These are phyloP conservation scores for Mallotus nudiflorus DNA, from an alignment of 345 rosid species.

Conservation along the genomic window DNA sequence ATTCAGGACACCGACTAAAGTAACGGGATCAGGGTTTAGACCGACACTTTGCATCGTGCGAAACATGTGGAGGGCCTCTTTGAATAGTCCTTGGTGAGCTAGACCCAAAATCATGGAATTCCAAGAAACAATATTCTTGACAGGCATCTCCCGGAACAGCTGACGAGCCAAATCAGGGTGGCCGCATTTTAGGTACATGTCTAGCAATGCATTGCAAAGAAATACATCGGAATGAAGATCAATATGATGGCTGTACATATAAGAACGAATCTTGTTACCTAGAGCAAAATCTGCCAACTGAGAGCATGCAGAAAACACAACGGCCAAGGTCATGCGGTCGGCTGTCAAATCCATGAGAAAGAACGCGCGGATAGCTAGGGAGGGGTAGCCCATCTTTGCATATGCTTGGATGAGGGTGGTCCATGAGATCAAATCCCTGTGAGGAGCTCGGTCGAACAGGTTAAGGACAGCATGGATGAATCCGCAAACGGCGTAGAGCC, in stretches of 20 bases:
- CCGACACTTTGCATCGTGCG: slow-evolving; percentile 40
- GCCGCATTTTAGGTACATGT: slow-evolving; percentile 50
- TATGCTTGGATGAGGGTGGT: slow-evolving; percentile 54
- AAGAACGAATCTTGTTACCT: slow-evolving; percentile 38
- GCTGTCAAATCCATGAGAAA: slow-evolving; percentile 41
- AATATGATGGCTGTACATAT: slow-evolving; percentile 23
- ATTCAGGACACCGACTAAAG: slow-evolving; percentile 45
- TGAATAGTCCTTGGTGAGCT: slow-evolving; percentile 45
- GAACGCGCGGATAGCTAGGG: slow-evolving; percentile 37
- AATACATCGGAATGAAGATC: slow-evolving; percentile 44
- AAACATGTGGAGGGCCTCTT: slow-evolving; percentile 41
- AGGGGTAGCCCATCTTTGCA: slow-evolving; percentile 34
- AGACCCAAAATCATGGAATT: slow-evolving; percentile 54
- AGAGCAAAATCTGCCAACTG: slow-evolving; percentile 45
- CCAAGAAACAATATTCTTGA: slow-evolving; percentile 53
- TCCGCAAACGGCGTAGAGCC: slow-evolving; percentile 46
- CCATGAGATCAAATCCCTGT: slow-evolving; percentile 49
- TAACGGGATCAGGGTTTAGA: slow-evolving; percentile 36
- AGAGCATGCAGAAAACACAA: slow-evolving; percentile 53
- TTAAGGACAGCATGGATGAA: slow-evolving; percentile 28
- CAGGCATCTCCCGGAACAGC: slow-evolving; percentile 44
- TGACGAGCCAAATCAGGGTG: slow-evolving; percentile 26
- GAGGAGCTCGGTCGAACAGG: slow-evolving; percentile 37
- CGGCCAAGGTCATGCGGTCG: slow-evolving; percentile 40
- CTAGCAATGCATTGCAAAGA: slow-evolving; percentile 46